Evolutionary conservation across 2,329 filamentous ascomycete genomes (phyloP), one percentile per base, ranked within the genome.

Genomic region (Akanthomyces lecanii): DNA sequence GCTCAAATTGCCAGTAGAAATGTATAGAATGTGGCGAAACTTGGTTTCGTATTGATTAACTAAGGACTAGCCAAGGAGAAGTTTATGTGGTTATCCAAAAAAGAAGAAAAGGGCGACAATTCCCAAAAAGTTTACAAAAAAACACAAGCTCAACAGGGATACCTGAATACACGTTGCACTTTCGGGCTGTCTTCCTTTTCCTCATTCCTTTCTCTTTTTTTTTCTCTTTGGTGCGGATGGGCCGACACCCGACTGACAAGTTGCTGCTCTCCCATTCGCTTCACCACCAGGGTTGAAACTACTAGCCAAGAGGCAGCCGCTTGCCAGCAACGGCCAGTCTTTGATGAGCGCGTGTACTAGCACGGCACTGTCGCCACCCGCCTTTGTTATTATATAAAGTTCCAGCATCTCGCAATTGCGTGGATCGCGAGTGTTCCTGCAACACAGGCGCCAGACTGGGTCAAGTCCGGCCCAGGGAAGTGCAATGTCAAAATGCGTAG

Each of bases 151-250:
- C 21, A 58, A 57, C 54, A 63, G 61, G 52, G 47, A 52, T 57
- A 38, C 61, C 54, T 52, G 28, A 36, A 21, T 58, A 50, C 28
- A 30, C n/a, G 28, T 45, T 48, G 45, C 50, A 44, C 30, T 4
- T 28, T 42, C 52, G 36, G 44, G 33, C 30, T 50, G 21, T 56
- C 60, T 45, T 44, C 21, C 44, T 50, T 62, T 56, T 23, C 52
- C 38, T 45, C 44, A 33, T 53, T 53, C 25, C 48, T 53, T 47
- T 47, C 50, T 50, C 45, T 59, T n/a, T 50, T 59, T 59, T 45
- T 52, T 62, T 62, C 60, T 62, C 60, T 56, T 62, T 56, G 60
- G 60, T 56, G 52, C 52, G 60, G 58, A 36, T 61, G 58, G 25
- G 6, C 48, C 14, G 45, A 36, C 21, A 33, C 25, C 40, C 11